Conservation (phyloP, 2,329 filamentous ascomycete species). For the Leptosphaerulina australis region DNA sequence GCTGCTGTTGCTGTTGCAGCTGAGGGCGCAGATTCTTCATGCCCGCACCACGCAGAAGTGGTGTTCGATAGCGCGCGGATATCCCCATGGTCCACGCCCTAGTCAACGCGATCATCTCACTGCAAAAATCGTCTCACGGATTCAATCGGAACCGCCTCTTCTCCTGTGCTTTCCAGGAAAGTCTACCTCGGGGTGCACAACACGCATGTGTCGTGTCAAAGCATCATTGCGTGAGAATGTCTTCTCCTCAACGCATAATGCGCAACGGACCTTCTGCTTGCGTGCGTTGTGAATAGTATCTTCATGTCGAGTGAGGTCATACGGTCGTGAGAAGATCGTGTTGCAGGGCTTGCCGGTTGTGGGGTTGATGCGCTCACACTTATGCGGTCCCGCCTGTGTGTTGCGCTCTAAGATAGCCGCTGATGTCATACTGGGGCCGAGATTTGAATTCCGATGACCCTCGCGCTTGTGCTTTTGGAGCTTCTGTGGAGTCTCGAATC, state of each 20-base stretch:
- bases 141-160: slow-evolving; percentile 48
- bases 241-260: slow-evolving; percentile 93
- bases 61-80: not conserved
- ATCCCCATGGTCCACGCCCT: not conserved
- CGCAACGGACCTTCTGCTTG: slow-evolving; percentile 93
- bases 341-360: slow-evolving; percentile 95
- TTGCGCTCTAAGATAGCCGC: slow-evolving; percentile 68
- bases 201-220: slow-evolving; percentile 88
- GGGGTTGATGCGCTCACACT: slow-evolving; percentile 90
- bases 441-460: slow-evolving; percentile 69
- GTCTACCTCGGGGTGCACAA: slow-evolving; percentile 88
- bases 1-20: slow-evolving; percentile 12
- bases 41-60: not conserved
- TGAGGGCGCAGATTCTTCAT: not conserved
- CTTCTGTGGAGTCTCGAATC: slow-evolving; percentile 85
- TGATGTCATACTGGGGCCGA: slow-evolving; percentile 56
- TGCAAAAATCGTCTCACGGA: not conserved
- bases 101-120: slow-evolving; percentile 1
- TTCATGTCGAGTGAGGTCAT: slow-evolving; percentile 95
- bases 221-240: slow-evolving; percentile 96
- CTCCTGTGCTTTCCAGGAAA: slow-evolving; percentile 70
- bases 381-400: slow-evolving; percentile 90
- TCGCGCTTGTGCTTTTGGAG: slow-evolving; percentile 97
- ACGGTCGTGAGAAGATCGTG: slow-evolving; percentile 91
- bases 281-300: slow-evolving; percentile 95